Conservation (phyloP, 495 filamentous ascomycete genomes). For the Bryoglossum gracile region DNA sequence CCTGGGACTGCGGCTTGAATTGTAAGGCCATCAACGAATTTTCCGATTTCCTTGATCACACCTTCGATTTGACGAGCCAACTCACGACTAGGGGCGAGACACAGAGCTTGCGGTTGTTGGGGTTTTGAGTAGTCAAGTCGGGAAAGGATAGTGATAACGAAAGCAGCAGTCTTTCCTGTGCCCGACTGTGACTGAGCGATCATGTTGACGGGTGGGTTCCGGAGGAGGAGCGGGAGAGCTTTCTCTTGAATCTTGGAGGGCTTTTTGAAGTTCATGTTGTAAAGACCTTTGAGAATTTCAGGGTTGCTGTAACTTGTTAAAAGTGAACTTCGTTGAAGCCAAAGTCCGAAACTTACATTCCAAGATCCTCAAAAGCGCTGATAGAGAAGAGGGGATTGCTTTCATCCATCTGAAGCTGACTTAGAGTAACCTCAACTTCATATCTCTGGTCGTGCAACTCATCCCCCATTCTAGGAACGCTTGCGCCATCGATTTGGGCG, state of each 20-base stretch:
- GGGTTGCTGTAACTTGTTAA: slow-evolving; percentile 27
- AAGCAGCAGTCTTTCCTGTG: slow-evolving; percentile 97
- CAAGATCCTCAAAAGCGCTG: slow-evolving; percentile 77
- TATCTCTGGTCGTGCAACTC: slow-evolving; percentile 64
- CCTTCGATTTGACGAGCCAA: slow-evolving; percentile 88
- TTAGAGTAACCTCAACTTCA: slow-evolving; percentile 84
- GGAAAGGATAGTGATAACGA: slow-evolving; percentile 82
- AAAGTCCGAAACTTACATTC: slow-evolving; percentile 52
- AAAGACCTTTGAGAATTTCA: slow-evolving; percentile 49
- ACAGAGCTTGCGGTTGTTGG: slow-evolving; percentile 73
- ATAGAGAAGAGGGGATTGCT: slow-evolving; percentile 83
- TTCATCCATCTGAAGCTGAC: slow-evolving; percentile 77
- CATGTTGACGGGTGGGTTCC: slow-evolving; percentile 78
- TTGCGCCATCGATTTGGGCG: slow-evolving; percentile 47
- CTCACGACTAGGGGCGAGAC: slow-evolving; percentile 89
- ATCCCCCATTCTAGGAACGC: slow-evolving; percentile 35
- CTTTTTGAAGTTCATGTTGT: slow-evolving; percentile 81
- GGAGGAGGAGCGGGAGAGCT: slow-evolving; percentile 79
- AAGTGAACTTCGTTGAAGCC: not conserved
- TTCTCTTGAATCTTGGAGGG: slow-evolving; percentile 96
- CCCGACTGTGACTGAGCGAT: slow-evolving; percentile 98
- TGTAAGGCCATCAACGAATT: slow-evolving; percentile 63
- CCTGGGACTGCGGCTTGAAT: slow-evolving; percentile 77
- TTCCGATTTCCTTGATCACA: slow-evolving; percentile 73
- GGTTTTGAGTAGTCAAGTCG: slow-evolving; percentile 65